Percentiles rank a stretch among this genome's conserved stretches.
Evolutionary conservation across 257 asterid genomes (phyloP).

Genomic region (Gentiana macrophylla): DNA sequence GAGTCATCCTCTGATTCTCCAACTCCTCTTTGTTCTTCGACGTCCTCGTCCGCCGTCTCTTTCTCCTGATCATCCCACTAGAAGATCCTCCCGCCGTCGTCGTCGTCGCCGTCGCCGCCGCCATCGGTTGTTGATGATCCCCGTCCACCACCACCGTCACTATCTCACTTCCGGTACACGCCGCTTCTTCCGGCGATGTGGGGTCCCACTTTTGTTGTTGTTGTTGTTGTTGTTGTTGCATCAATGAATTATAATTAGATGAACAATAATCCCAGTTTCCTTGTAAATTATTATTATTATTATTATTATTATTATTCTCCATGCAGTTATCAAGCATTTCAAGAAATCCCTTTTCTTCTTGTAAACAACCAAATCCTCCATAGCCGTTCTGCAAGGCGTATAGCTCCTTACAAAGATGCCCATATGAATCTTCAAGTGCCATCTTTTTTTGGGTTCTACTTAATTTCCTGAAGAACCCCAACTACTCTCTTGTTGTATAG

Average conservation of each 20-base stretch:
- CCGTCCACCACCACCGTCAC: slow-evolving; percentile 2
- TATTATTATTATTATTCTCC: slow-evolving; percentile 5
- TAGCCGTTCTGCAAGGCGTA: slow-evolving; percentile 10
- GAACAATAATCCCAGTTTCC: slow-evolving; percentile 20
- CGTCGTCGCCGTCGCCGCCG: too few relatives aligned
- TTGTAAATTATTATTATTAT: not conserved
- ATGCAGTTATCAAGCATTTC: slow-evolving; percentile 11
- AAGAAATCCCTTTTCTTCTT: slow-evolving; percentile 16
- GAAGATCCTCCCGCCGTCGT: slow-evolving; percentile 2
- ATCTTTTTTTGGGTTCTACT: slow-evolving; percentile 4
- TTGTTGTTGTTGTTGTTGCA: slow-evolving; percentile 13
- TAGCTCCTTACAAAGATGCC: slow-evolving; percentile 24
- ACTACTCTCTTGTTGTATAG: not conserved
- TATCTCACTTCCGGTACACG: slow-evolving; percentile 3
- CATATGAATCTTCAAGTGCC: slow-evolving; percentile 29
- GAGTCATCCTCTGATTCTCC: slow-evolving; percentile 43
- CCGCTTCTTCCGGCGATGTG: slow-evolving; percentile 18
- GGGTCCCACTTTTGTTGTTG: slow-evolving; percentile 21
- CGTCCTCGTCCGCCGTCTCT: slow-evolving; percentile 28
- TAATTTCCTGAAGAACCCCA: not conserved
- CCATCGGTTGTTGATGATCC: slow-evolving; percentile 7
- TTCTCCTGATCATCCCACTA: slow-evolving; percentile 11
- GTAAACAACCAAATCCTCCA: slow-evolving; percentile 16
- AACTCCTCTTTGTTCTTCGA: slow-evolving; percentile 34
- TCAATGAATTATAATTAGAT: slow-evolving; percentile 3